A percentile compares a stretch with the other conserved stretches of the same genome.
These are phyloP conservation scores for Moesziomyces aphidis DNA, from an alignment of 1,284 basidiomycete genomes.

Conservation along the genomic window DNA sequence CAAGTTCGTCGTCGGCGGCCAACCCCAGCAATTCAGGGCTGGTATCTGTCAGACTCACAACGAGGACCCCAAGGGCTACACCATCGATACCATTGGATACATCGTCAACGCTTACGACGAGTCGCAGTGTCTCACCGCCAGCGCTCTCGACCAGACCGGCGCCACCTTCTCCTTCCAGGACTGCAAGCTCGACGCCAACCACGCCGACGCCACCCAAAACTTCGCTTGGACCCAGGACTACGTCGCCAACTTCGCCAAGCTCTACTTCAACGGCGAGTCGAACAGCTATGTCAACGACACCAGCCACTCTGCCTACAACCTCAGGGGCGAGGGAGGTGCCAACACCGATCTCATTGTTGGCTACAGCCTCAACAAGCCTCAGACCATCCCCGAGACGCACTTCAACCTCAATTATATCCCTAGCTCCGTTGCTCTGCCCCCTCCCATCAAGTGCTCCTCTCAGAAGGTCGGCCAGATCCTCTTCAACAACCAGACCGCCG, in stretches of 20 bases:
- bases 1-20: conserved; percentile 22
- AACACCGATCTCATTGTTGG: conserved; percentile 9
- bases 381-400: too few relatives aligned
- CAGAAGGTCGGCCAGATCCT: conserved; percentile 9
- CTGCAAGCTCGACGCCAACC: conserved; percentile 22
- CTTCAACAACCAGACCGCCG: conserved; percentile 25
- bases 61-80: conserved; percentile 1
- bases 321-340: too few relatives aligned
- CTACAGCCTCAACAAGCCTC: conserved; percentile 16
- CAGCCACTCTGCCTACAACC: too few relatives aligned
- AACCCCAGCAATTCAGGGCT: conserved; percentile 13
- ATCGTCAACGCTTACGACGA: conserved; percentile 20
- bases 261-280: conserved; percentile 9
- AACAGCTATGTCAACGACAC: too few relatives aligned
- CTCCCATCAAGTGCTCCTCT: conserved; percentile 7
- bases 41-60: conserved; percentile 3
- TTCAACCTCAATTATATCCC: too few relatives aligned
- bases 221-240: conserved; percentile 14
- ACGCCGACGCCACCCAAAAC: conserved; percentile 17
- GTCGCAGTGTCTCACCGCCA: conserved; percentile 22
- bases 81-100: conserved; percentile 8
- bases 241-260: conserved; percentile 2
- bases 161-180: conserved; percentile 21
- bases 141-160: conserved; percentile 9
- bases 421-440: neutral